These are phyloP conservation scores for Amauroascus niger DNA, from an alignment of 2,329 filamentous ascomycete species.

Conservation along the genomic window DNA sequence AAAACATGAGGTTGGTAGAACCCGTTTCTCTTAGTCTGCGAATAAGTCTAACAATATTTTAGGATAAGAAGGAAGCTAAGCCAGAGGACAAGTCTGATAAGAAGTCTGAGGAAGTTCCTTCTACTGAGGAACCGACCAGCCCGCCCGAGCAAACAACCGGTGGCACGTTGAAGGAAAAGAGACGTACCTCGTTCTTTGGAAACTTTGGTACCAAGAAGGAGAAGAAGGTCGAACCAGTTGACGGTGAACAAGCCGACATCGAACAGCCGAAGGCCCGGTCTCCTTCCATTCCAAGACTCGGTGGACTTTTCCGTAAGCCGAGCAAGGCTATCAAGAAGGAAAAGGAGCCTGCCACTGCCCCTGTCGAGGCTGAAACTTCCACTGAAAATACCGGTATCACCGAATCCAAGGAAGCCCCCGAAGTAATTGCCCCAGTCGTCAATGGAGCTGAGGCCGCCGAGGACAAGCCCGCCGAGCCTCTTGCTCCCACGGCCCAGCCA, in stretches of 20 bases:
- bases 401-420: conserved; percentile 18
- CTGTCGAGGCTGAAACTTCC: conserved; percentile 20
- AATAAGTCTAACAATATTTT: conserved; percentile 11
- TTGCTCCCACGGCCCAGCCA: conserved; percentile 29
- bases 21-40: neutral
- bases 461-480: conserved; percentile 21
- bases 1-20: conserved; percentile 21
- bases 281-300: conserved; percentile 31
- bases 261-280: conserved; percentile 36
- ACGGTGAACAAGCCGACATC: conserved; percentile 31
- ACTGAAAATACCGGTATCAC: conserved; percentile 18
- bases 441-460: conserved; percentile 16
- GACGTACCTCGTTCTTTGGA: conserved; percentile 46
- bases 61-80: conserved; percentile 21
- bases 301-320: conserved; percentile 41
- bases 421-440: conserved; percentile 23
- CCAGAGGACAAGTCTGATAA: conserved; percentile 24
- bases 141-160: conserved; percentile 27
- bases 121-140: conserved; percentile 14
- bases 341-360: conserved; percentile 25
- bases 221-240: conserved; percentile 41
- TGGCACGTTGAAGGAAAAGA: conserved; percentile 39
- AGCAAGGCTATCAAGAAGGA: conserved; percentile 42
- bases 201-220: conserved; percentile 45
- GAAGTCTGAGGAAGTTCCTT: conserved; percentile 21